These are phyloP conservation scores for Mortierella polycephala DNA, from an alignment of 371 early-diverging fungal species.

Conservation along the genomic window DNA sequence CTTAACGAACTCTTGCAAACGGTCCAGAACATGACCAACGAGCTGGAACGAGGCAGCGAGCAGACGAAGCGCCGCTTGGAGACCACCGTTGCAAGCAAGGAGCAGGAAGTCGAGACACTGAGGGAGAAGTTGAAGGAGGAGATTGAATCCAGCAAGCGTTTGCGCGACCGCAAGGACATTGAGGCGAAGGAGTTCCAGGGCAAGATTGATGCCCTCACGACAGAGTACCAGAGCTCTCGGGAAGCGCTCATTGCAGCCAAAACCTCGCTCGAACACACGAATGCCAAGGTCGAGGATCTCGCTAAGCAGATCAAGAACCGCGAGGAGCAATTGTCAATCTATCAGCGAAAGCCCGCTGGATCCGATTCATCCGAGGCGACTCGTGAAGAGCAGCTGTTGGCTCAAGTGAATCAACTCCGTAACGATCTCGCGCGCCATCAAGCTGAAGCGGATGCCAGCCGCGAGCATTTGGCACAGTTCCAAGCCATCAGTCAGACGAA, in stretches of 20 bases:
- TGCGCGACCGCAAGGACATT: conserved; percentile 52
- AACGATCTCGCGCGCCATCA: conserved; percentile 44
- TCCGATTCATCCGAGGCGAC: conserved; percentile 31
- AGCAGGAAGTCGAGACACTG: conserved; percentile 56
- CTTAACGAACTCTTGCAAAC: conserved; percentile 53
- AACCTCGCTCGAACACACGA: conserved; percentile 54
- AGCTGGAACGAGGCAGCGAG: conserved; percentile 53
- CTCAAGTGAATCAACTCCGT: conserved; percentile 37
- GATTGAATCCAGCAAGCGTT: conserved; percentile 24
- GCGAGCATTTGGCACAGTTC: conserved; percentile 62
- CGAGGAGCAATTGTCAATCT: conserved; percentile 53
- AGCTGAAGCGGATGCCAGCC: conserved; percentile 55
- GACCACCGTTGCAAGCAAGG: conserved; percentile 55
- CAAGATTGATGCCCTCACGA: conserved; percentile 45
- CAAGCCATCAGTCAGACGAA: conserved; percentile 61
- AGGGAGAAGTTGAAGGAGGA: conserved; percentile 55
- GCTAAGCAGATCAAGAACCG: conserved; percentile 58
- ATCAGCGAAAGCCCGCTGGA: conserved; percentile 40
- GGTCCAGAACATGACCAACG: conserved; percentile 54
- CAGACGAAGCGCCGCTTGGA: conserved; percentile 57
- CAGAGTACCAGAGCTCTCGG: conserved; percentile 52
- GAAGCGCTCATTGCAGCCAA: conserved; percentile 52
- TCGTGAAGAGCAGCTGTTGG: conserved; percentile 47
- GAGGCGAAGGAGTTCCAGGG: conserved; percentile 56
- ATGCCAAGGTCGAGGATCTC: conserved; percentile 59